phyloP scores from a whole-genome alignment of 2,329 filamentous ascomycete genomes.

The Colletotrichum chlorophyti region DNA sequence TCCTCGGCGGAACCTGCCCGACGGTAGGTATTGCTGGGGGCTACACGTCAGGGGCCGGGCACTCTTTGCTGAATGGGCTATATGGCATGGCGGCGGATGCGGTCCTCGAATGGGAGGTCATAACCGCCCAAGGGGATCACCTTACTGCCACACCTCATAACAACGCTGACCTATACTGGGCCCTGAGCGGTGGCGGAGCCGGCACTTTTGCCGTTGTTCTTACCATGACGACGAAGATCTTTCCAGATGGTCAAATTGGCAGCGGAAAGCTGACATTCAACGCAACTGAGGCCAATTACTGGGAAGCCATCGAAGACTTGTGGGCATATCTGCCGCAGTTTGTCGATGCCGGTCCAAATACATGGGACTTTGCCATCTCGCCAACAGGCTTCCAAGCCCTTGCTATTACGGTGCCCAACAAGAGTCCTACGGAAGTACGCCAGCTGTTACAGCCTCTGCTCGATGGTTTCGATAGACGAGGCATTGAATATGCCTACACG shows the following conservation, averaged over 20 bases:
- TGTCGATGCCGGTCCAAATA: too few relatives aligned
- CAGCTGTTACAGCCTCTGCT: too few relatives aligned
- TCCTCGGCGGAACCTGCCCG: slow-evolving; percentile 54
- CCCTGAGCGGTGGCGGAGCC: slow-evolving; percentile 56
- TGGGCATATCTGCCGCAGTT: too few relatives aligned
- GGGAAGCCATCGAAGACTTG: too few relatives aligned
- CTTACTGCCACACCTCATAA: slow-evolving; percentile 47
- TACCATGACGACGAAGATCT: neutral
- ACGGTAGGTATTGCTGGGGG: slow-evolving; percentile 61
- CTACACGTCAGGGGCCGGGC: slow-evolving; percentile 62
- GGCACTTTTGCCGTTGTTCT: slow-evolving; percentile 59
- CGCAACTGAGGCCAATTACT: neutral
- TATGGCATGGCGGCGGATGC: slow-evolving; percentile 61
- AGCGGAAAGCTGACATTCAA: neutral
- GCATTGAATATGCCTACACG: too few relatives aligned
- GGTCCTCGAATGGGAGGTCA: slow-evolving; percentile 54
- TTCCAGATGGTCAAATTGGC: neutral
- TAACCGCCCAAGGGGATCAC: slow-evolving; percentile 50
- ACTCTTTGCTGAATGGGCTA: slow-evolving; percentile 49
- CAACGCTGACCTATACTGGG: slow-evolving; percentile 62
- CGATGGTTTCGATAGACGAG: too few relatives aligned
- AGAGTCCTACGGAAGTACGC: too few relatives aligned
- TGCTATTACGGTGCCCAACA: too few relatives aligned
- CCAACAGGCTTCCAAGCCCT: too few relatives aligned
- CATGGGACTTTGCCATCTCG: too few relatives aligned